A percentile compares a stretch with the other conserved stretches of the same genome.
phyloP scores from a whole-genome alignment of 1,284 basidiomycete species.

The Polyporus tsugae region DNA sequence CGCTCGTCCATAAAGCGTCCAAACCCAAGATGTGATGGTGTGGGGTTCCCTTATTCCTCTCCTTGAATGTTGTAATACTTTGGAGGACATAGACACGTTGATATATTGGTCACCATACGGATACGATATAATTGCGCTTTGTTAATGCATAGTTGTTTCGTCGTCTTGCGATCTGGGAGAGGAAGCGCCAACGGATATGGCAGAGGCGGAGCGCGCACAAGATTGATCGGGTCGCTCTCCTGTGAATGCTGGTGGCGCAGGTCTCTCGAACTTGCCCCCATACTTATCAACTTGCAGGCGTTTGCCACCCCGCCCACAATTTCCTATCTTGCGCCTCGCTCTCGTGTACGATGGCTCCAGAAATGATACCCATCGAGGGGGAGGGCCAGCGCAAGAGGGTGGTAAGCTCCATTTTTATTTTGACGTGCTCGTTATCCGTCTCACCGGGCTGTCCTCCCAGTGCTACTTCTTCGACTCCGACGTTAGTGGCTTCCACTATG shows the following conservation, averaged over 20 bases:
- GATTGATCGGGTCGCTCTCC: conserved; percentile 22
- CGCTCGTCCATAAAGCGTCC: conserved; percentile 63
- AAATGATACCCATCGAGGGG: conserved; percentile 76
- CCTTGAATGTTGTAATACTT: not conserved
- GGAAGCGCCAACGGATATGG: conserved; percentile 3
- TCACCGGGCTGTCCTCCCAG: conserved; percentile 48
- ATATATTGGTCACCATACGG: conserved; percentile 2
- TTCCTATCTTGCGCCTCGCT: conserved; percentile 7
- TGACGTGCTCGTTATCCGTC: conserved; percentile 17
- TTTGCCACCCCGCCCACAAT: conserved; percentile 4
- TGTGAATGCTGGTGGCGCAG: conserved; percentile 16
- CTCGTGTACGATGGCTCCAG: conserved; percentile 49
- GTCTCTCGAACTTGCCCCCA: conserved; percentile 26
- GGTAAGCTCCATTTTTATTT: conserved; percentile 51
- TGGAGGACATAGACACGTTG: conserved; percentile 6
- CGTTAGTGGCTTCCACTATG: conserved; percentile 98
- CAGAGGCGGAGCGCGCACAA: conserved; percentile 15
- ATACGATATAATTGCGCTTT: not conserved
- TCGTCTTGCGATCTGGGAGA: not conserved
- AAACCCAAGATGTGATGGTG: conserved; percentile 49
- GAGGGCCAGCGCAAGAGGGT: conserved; percentile 82
- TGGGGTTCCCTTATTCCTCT: not conserved
- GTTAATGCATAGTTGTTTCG: conserved; percentile 2
- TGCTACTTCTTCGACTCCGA: conserved; percentile 99
- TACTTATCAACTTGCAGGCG: conserved; percentile 10